Evolutionary conservation across 805 yeast species (phyloP).

Genomic region (Nakazawaea molendinolei): DNA sequence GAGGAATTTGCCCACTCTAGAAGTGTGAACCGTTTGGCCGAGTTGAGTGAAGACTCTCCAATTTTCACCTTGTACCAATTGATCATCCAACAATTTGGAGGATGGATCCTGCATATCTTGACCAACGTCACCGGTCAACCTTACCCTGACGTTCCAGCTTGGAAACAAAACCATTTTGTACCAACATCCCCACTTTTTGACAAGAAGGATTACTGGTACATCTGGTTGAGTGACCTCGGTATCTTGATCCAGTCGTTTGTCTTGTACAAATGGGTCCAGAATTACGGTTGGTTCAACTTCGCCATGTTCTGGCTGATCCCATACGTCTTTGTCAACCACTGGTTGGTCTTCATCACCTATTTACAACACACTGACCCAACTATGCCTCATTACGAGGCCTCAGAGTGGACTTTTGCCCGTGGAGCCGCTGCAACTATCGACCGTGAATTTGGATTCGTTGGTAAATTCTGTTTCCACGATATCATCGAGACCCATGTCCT

Average conservation of each 20-base stretch:
- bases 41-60: constrained; percentile 71
- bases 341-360: constrained; percentile 83
- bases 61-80: constrained; percentile 50
- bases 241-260: constrained; percentile 43
- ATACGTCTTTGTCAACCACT: constrained; percentile 76
- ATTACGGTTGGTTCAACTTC: constrained; percentile 57
- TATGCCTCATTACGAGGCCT: constrained; percentile 73
- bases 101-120: constrained; percentile 63
- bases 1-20: constrained; percentile 32
- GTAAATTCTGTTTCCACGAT: constrained; percentile 76
- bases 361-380: constrained; percentile 77
- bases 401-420: constrained; percentile 78
- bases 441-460: constrained; percentile 76
- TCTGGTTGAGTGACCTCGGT: constrained; percentile 71
- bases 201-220: constrained; percentile 62
- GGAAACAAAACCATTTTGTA: constrained; percentile 58
- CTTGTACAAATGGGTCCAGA: constrained; percentile 53
- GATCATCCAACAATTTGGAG: constrained; percentile 66
- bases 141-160: constrained; percentile 38
- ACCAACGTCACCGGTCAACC: constrained; percentile 75
- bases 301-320: constrained; percentile 71
- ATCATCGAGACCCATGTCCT: constrained; percentile 63
- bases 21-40: constrained; percentile 37
- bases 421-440: constrained; percentile 91
- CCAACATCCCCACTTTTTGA: constrained; percentile 75